Evolutionary conservation across 2,329 filamentous ascomycete genomes (phyloP).

Genomic region (Neofusicoccum cordaticola): DNA sequence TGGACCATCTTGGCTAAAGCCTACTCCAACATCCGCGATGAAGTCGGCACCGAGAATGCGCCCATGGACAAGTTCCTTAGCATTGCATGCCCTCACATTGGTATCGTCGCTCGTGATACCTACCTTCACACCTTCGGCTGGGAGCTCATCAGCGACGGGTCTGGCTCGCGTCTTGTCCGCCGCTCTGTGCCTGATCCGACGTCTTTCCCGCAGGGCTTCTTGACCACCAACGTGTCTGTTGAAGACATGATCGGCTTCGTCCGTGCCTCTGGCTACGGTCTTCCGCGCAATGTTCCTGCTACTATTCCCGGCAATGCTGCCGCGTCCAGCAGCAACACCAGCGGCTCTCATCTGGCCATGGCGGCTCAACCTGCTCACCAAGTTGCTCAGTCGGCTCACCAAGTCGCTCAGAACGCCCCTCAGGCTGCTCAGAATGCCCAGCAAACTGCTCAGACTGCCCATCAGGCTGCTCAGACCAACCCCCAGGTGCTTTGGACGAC

Average conservation of each 20-base stretch:
- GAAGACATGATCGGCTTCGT: conserved; percentile 30
- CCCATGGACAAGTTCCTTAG: conserved; percentile 49
- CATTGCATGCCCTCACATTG: conserved; percentile 47
- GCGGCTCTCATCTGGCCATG: not conserved
- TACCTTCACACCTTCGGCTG: conserved; percentile 52
- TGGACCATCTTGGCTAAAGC: conserved; percentile 56
- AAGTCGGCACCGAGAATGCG: conserved; percentile 46
- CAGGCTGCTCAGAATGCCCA: not conserved
- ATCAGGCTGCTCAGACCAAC: not conserved
- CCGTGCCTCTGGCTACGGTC: not conserved
- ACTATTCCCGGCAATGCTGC: not conserved
- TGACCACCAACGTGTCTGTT: conserved; percentile 31
- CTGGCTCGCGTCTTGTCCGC: conserved; percentile 22
- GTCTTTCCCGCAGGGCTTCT: conserved; percentile 22
- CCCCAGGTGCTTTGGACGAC: not conserved
- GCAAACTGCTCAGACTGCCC: not conserved
- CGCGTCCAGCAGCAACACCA: not conserved
- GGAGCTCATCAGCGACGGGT: conserved; percentile 27
- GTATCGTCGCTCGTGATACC: conserved; percentile 43
- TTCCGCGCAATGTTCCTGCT: not conserved
- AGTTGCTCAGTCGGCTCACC: not conserved
- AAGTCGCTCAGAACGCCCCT: not conserved
- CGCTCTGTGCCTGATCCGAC: conserved; percentile 19
- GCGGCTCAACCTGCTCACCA: not conserved
- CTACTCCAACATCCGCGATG: conserved; percentile 54